Evolutionary conservation across 495 filamentous ascomycete genomes (phyloP).

Genomic region (Apiosordaria backusii): DNA sequence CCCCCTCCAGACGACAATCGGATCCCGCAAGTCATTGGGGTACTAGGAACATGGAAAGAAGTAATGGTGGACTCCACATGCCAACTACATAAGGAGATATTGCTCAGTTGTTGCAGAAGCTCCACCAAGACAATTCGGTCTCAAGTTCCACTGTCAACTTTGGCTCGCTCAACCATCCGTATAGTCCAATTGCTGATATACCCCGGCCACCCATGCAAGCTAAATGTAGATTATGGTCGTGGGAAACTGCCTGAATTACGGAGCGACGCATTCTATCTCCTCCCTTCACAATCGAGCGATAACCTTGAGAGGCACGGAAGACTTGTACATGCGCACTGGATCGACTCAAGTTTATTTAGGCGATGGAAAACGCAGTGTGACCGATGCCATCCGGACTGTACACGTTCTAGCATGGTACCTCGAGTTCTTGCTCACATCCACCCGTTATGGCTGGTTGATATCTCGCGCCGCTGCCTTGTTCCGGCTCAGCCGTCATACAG

Average conservation of each 20-base stretch:
- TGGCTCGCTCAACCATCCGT: too few relatives aligned
- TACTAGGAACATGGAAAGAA: background rate
- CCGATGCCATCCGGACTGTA: background rate
- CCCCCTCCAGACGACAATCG: background rate
- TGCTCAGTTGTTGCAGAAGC: too few relatives aligned
- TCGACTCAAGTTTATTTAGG: background rate
- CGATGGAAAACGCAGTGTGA: background rate
- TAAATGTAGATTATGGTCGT: too few relatives aligned
- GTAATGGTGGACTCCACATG: background rate
- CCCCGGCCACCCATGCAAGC: too few relatives aligned
- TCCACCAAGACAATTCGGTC: too few relatives aligned
- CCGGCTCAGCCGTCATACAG: background rate
- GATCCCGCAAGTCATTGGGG: background rate
- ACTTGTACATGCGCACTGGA: background rate
- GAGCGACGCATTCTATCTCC: background rate
- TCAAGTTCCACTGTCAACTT: too few relatives aligned
- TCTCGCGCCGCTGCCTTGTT: background rate
- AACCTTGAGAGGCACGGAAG: background rate
- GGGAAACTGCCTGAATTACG: too few relatives aligned
- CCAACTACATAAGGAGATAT: background rate
- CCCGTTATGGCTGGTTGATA: background rate
- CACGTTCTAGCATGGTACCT: background rate
- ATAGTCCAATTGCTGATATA: too few relatives aligned
- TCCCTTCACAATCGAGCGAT: background rate
- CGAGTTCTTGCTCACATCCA: background rate